A percentile compares a stretch with the other conserved stretches of the same genome.
Evolutionary conservation across 371 early-diverging fungal genomes (phyloP).

Genomic region (Mycotypha africana): DNA sequence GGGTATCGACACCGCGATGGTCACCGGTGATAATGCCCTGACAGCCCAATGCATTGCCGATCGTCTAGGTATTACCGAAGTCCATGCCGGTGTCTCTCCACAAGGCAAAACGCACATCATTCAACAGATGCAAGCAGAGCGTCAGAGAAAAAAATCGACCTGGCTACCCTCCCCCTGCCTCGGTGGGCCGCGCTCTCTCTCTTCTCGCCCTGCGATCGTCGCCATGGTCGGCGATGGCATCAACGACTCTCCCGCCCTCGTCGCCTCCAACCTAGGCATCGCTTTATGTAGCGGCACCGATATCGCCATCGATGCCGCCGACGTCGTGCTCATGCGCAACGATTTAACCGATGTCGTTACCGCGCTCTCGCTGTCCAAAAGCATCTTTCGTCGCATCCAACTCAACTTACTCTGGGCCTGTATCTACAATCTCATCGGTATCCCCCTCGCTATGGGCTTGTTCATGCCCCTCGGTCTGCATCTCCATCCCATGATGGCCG

Average conservation of each 20-base stretch:
- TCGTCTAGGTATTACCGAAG: constrained; percentile 68
- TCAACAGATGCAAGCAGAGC: constrained; percentile 47
- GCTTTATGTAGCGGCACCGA: constrained; percentile 92
- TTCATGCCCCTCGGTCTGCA: constrained; percentile 79
- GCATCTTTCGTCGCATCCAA: constrained; percentile 80
- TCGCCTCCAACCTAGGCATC: constrained; percentile 92
- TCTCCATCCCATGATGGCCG: constrained; percentile 89
- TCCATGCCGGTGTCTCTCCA: constrained; percentile 92
- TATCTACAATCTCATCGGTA: constrained; percentile 82
- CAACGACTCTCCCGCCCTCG: constrained; percentile 96
- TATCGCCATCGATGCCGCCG: constrained; percentile 93
- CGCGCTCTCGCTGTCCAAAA: constrained; percentile 77
- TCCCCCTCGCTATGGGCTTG: constrained; percentile 94
- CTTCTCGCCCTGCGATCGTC: constrained; percentile 35
- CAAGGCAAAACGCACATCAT: constrained; percentile 83
- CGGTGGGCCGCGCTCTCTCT: neutral
- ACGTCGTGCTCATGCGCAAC: constrained; percentile 78
- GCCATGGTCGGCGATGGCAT: constrained; percentile 99
- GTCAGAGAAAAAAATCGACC: neutral
- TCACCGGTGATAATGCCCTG: constrained; percentile 87
- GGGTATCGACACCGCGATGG: constrained; percentile 80
- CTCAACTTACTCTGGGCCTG: constrained; percentile 89
- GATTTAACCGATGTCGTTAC: constrained; percentile 82
- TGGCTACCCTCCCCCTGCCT: too few relatives aligned
- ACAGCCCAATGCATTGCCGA: constrained; percentile 75